Evolutionary conservation across 73 alveolate genomes (phyloP).

Genomic region (Paramecium octaurelia): DNA sequence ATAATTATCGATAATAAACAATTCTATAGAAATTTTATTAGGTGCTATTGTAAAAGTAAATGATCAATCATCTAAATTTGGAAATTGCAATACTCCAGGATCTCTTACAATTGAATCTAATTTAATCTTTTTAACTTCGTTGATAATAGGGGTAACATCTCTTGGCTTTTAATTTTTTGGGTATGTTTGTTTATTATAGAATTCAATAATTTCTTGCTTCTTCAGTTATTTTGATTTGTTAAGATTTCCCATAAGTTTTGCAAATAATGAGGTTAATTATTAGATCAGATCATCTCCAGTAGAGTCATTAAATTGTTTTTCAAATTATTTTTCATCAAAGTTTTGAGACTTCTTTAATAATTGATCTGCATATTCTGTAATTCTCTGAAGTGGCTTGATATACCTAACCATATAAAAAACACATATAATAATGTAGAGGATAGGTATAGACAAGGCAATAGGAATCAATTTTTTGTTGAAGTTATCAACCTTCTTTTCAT

Average conservation of each 20-base stretch:
- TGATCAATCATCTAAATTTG: constrained; percentile 3
- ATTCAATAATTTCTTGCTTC: neutral
- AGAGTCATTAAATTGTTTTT: neutral
- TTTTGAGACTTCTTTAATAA: neutral
- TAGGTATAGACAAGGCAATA: neutral
- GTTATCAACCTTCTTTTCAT: neutral
- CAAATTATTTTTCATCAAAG: neutral
- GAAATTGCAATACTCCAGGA: neutral
- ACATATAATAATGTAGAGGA: neutral
- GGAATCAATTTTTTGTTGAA: neutral
- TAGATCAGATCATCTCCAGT: neutral
- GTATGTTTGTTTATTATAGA: neutral
- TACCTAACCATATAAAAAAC: neutral
- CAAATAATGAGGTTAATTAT: neutral
- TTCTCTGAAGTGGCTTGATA: neutral
- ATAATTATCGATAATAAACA: no score
- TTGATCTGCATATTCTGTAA: neutral
- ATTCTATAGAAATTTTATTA: no score
- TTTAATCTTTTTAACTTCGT: neutral
- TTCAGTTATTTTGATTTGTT: neutral
- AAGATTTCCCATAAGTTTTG: neutral
- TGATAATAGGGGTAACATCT: neutral
- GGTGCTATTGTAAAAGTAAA: neutral
- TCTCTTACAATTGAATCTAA: neutral
- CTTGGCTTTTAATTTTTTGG: neutral